Evolutionary conservation across 148 eudicot genomes (phyloP).

Genomic region (Cornus controversa): DNA sequence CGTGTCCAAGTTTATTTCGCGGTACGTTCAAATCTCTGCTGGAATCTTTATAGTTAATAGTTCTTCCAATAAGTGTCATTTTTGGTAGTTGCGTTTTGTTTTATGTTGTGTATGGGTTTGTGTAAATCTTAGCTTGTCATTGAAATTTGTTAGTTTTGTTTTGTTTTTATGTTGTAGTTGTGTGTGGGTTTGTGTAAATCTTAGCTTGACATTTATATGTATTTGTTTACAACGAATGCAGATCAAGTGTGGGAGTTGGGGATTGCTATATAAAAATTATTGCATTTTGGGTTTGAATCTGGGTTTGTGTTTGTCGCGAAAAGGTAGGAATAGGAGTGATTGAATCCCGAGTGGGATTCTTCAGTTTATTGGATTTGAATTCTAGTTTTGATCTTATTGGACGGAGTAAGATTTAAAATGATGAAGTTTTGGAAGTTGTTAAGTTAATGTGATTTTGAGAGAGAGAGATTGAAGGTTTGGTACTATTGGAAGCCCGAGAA

Average conservation of each 20-base stretch:
- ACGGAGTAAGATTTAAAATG: background rate
- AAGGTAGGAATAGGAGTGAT: background rate
- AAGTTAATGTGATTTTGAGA: conserved; percentile 2
- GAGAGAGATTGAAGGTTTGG: conserved; percentile 6
- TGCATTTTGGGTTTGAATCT: background rate
- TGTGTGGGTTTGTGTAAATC: background rate
- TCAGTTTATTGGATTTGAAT: background rate
- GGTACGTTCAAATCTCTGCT: background rate
- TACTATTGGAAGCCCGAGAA: conserved; percentile 1
- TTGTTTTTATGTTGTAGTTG: background rate
- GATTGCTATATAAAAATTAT: background rate
- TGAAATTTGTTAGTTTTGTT: conserved; percentile 8
- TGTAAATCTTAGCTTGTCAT: conserved; percentile 11
- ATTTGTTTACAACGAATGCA: background rate
- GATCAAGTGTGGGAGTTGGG: conserved; percentile 12
- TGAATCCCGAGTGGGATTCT: background rate
- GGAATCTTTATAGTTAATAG: background rate
- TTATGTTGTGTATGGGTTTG: background rate
- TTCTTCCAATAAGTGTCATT: background rate
- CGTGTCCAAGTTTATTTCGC: conserved; percentile 4
- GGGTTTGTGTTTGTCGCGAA: background rate
- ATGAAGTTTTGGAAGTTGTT: background rate
- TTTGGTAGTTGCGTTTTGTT: conserved; percentile 2
- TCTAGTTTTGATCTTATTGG: background rate
- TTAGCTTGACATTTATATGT: background rate